These are phyloP conservation scores for Phytophthora crassamura DNA, from an alignment of 352 stramenopile genomes.

Conservation along the genomic window DNA sequence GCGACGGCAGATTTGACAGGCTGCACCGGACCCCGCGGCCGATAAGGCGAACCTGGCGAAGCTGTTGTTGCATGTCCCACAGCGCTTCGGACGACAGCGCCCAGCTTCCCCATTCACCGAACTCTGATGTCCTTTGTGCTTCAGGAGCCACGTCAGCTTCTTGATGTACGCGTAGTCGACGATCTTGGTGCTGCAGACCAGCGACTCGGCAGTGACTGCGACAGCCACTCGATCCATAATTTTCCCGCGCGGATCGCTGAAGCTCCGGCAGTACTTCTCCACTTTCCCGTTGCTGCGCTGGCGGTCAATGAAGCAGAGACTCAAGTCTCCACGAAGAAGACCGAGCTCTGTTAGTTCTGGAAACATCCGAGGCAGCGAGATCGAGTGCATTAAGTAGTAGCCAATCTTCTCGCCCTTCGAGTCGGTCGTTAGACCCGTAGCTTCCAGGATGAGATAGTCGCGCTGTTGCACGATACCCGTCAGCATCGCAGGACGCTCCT, in stretches of 20 bases:
- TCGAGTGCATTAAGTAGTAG: constrained; percentile 52
- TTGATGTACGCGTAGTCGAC: constrained; percentile 56
- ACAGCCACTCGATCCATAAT: constrained; percentile 32
- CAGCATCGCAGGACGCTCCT: constrained; percentile 39
- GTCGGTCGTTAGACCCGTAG: constrained; percentile 26
- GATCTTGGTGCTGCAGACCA: constrained; percentile 23
- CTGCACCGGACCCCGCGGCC: neutral
- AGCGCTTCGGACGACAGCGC: constrained; percentile 26
- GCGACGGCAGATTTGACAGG: constrained; percentile 52
- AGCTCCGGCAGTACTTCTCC: constrained; percentile 51
- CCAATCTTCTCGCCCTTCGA: constrained; percentile 38
- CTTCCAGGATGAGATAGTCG: constrained; percentile 46
- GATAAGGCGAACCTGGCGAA: constrained; percentile 20
- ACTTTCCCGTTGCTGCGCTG: constrained; percentile 36
- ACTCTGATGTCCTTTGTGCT: constrained; percentile 12
- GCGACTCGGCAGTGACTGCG: constrained; percentile 24
- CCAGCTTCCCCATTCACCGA: neutral
- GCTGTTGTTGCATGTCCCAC: constrained; percentile 21
- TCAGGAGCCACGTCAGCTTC: constrained; percentile 53
- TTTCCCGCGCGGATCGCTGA: constrained; percentile 38
- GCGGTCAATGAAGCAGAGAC: constrained; percentile 48
- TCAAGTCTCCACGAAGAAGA: constrained; percentile 44
- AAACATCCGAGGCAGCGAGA: constrained; percentile 30
- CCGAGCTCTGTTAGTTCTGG: constrained; percentile 37
- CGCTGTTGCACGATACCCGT: constrained; percentile 43